Evolutionary conservation across 2,329 filamentous ascomycete species (phyloP).

Genomic region (Pestalotiopsis sp.): DNA sequence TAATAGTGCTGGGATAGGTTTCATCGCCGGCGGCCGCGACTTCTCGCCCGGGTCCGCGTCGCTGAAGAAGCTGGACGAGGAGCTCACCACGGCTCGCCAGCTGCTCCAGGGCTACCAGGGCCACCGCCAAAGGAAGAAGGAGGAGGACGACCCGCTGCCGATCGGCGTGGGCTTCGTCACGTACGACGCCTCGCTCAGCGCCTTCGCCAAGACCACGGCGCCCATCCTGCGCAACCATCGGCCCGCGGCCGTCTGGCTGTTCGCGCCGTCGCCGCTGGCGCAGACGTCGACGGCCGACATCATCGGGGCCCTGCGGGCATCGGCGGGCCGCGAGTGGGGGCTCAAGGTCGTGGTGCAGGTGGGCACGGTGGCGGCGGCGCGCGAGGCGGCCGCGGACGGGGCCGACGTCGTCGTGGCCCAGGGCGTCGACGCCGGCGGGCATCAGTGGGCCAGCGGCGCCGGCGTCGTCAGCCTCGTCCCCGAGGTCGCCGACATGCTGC

Average conservation of each 20-base stretch:
- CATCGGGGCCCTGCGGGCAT: slow-evolving; percentile 15
- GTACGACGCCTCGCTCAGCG: slow-evolving; percentile 44
- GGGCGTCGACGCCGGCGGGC: slow-evolving; percentile 56
- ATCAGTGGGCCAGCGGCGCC: slow-evolving; percentile 49
- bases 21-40: slow-evolving; percentile 35
- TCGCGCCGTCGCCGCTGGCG: slow-evolving; percentile 53
- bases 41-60: slow-evolving; percentile 33
- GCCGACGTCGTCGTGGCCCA: slow-evolving; percentile 55
- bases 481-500: slow-evolving; percentile 47
- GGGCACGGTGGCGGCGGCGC: slow-evolving; percentile 49
- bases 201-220: slow-evolving; percentile 47
- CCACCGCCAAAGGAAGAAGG: not conserved
- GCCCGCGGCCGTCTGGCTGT: slow-evolving; percentile 69
- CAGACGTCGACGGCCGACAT: slow-evolving; percentile 22
- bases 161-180: slow-evolving; percentile 67
- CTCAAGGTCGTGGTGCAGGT: slow-evolving; percentile 54
- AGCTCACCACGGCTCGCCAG: slow-evolving; percentile 31
- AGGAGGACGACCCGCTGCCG: slow-evolving; percentile 38
- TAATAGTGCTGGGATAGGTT: slow-evolving; percentile 24
- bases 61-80: slow-evolving; percentile 31
- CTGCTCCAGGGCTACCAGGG: slow-evolving; percentile 28
- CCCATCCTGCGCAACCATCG: slow-evolving; percentile 54
- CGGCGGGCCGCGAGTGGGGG: slow-evolving; percentile 17
- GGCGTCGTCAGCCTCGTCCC: slow-evolving; percentile 50
- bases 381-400: slow-evolving; percentile 38